Percentiles rank a stretch among this genome's conserved stretches.
Conservation (phyloP, 805 yeast genomes). For the Candida adriatica region DNA sequence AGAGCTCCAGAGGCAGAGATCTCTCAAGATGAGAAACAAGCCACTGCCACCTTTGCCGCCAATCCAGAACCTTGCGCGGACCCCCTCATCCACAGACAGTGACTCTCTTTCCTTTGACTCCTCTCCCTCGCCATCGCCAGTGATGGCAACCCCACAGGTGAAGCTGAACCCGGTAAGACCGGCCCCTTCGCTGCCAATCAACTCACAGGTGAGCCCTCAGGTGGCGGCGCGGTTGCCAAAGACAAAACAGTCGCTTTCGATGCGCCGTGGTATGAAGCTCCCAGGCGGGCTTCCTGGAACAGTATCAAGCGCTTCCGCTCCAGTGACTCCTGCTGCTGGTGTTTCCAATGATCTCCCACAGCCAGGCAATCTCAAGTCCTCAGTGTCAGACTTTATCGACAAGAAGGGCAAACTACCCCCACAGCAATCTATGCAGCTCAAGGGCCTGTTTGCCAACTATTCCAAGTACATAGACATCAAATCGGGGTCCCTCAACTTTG, state of each 20-base stretch:
- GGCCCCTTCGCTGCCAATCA: slow-evolving; percentile 24
- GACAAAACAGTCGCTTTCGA: slow-evolving; percentile 73
- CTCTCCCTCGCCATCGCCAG: slow-evolving; percentile 1
- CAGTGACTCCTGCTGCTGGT: too few species aligned
- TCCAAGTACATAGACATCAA: slow-evolving; percentile 86
- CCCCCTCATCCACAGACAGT: background rate
- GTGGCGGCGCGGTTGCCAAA: slow-evolving; percentile 73
- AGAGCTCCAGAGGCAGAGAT: slow-evolving; percentile 17
- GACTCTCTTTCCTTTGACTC: slow-evolving; percentile 1
- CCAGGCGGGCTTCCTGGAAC: slow-evolving; percentile 85
- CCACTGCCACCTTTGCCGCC: slow-evolving; percentile 38
- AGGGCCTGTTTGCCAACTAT: slow-evolving; percentile 74
- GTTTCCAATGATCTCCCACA: too few species aligned
- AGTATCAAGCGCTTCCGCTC: too few species aligned
- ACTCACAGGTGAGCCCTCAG: slow-evolving; percentile 67
- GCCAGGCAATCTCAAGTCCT: slow-evolving; percentile 4
- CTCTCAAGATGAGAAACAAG: slow-evolving; percentile 23
- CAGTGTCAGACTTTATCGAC: slow-evolving; percentile 21
- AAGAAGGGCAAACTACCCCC: slow-evolving; percentile 18
- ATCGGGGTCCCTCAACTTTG: slow-evolving; percentile 85
- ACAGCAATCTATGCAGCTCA: slow-evolving; percentile 26
- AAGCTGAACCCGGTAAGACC: slow-evolving; percentile 23
- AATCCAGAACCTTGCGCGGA: slow-evolving; percentile 4
- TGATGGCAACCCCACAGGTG: slow-evolving; percentile 3
- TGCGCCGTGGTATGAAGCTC: slow-evolving; percentile 78